Percentiles rank a stretch among this genome's conserved stretches.
Evolutionary conservation across 306 rosid genomes (phyloP).

Genomic region (Cotoneaster glaucophyllus): DNA sequence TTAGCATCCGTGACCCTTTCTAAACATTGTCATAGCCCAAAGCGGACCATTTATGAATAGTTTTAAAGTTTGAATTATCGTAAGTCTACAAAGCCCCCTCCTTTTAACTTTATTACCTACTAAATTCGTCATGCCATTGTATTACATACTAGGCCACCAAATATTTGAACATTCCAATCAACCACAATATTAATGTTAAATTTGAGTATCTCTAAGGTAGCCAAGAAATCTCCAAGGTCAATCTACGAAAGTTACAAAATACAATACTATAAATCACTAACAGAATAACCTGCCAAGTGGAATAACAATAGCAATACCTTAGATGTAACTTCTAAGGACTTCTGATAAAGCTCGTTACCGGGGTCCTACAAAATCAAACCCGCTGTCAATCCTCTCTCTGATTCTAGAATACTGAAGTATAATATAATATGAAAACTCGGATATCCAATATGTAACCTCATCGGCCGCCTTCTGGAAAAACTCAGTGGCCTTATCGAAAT

Average conservation of each 20-base stretch:
- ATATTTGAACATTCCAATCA: neutral
- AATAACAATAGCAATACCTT: slow-evolving; percentile 33
- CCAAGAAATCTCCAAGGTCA: neutral
- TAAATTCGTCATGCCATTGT: neutral
- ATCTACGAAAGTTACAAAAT: neutral
- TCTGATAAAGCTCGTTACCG: slow-evolving; percentile 54
- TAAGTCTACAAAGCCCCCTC: neutral
- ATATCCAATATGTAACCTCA: slow-evolving; percentile 29
- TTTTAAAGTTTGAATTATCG: neutral
- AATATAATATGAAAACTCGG: neutral
- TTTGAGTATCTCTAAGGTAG: neutral
- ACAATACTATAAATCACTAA: neutral
- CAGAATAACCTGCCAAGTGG: neutral
- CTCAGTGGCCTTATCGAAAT: slow-evolving; percentile 52
- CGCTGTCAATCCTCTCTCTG: slow-evolving; percentile 8
- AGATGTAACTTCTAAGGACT: slow-evolving; percentile 58
- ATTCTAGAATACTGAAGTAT: neutral
- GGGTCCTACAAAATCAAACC: slow-evolving; percentile 58
- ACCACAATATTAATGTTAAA: neutral
- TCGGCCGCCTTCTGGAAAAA: slow-evolving; percentile 57
- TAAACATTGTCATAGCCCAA: neutral
- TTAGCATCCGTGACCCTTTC: neutral
- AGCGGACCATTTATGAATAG: neutral
- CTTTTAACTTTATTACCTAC: neutral
- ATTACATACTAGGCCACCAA: neutral